Base-by-base conservation (phyloP, 352 stramenopile species). In the Globisporangium iwayamae region DNA sequence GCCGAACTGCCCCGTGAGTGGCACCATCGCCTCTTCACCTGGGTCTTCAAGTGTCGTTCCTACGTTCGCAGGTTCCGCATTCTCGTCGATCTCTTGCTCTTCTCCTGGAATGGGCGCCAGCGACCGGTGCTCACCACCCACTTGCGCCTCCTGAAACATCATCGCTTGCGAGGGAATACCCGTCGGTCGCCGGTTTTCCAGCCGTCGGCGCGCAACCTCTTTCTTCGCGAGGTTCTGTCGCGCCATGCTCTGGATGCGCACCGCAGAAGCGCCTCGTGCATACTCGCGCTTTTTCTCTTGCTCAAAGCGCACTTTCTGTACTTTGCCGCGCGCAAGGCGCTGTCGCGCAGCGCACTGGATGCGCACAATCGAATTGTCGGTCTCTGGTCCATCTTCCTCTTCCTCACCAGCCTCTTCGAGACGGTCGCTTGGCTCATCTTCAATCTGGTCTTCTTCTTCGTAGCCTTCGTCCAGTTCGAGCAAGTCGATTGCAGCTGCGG, bases 321-420 rank as follows among this genome's bases (percentile, higher is more conserved):
- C 74, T 45, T 61, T 66, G n/a, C 74, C 69, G 2, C 67, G 62
- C 3, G 74, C 74, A 30, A 71, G 59, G 6, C 62, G 72, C 63
- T 83, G 70, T 1, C 72, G 67, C 4, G 67, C 67, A 16, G 75
- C 74, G 55, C 82, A 89, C 62, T 91, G 80, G 52, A 91, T 91
- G 2, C 70, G 69, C 22, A 83, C 18, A 25, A 72, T 56, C 0
- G 72, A 78, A 22, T 61, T 71, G 10, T 66, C n/a, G 4, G 38
- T 22, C 48, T 38, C 56, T 45, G 0, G 20, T 11, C 18, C 38
- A 6, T 25, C 14, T 18, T 30, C 7, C 3, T 55, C 38, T 22
- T 11, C 36, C 4, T 56, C 53, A 3, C 28, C 43, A 41, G 11
- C 2, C 3, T 46, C 30, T 18, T 32, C 51, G 36, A 18, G 10